Evolutionary conservation across 2,329 filamentous ascomycete species (phyloP), one percentile per base, ranked within the genome.

Genomic region (Pseudogymnoascus sp.): DNA sequence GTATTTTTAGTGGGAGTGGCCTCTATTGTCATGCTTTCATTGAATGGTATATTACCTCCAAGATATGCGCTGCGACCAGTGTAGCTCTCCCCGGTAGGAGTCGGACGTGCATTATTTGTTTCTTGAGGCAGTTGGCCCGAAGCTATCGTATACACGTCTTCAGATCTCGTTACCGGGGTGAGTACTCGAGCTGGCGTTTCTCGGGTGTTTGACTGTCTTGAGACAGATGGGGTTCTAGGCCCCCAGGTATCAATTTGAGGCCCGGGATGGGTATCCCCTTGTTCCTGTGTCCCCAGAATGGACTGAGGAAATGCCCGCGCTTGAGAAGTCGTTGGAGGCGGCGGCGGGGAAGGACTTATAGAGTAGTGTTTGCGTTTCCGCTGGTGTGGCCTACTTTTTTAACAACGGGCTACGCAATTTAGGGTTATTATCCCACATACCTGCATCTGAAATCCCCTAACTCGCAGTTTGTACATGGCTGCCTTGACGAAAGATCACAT

Each of bases 311-410:
- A 39, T 43, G 3, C 29, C 21, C 21, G 35, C 37, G 23, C 23
- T 7, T 49, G 43, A 49, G 43, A 29, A n/a, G 19, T 11, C 23
- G 59, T 38, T 4, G 23, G 35, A 10, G 35, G n/a, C 23, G 59
- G 31, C 31, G 58, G 59, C 6, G 59, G 59, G 14, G 59, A 60
- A 26, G 59, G 59, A 16, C 59, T 60, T 26, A 60, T 60, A 31
- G 59, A 60, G 29, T 60, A 60, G 29, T 60, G 59, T 29, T 60
- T 60, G 59, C 59, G 59, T 43, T 60, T 60, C 35, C 59, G 37
- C 16, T 60, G 59, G 19, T 60, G 59, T 11, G 59, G 59, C 35
- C 59, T 60, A 60, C 31, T 14, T 14, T 38, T 60, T 43, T 45
- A 37, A 26, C 41, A 26, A 38, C 29, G 19, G 29, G 35, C 11